phyloP scores from a whole-genome alignment of 495 filamentous ascomycete genomes.

The Penicilliopsis zonata region DNA sequence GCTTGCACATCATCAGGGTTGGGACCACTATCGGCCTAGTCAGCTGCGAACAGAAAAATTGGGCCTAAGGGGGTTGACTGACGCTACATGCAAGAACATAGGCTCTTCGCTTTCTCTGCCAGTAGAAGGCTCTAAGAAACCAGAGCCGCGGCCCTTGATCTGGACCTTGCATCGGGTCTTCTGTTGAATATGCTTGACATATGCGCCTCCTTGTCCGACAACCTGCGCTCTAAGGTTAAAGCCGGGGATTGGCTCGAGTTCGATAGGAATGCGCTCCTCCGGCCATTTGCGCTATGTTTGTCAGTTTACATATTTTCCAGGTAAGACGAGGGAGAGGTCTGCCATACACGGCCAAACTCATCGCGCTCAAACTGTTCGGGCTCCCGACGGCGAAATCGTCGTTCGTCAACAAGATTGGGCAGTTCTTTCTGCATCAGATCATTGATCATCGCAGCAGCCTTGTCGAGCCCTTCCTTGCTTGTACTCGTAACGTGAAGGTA shows the following conservation, averaged over 20 bases:
- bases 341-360: conserved; percentile 83
- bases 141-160: conserved; percentile 95
- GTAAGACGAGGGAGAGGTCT: background rate
- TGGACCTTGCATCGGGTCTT: conserved; percentile 91
- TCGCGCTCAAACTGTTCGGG: conserved; percentile 88
- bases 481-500: conserved; percentile 95
- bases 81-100: conserved; percentile 95
- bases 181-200: conserved; percentile 95
- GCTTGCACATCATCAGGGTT: conserved; percentile 75
- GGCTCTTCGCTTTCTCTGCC: conserved; percentile 82
- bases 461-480: conserved; percentile 79
- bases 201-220: conserved; percentile 82
- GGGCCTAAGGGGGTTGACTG: conserved; percentile 7
- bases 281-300: conserved; percentile 85
- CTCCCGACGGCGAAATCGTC: conserved; percentile 80
- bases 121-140: conserved; percentile 78
- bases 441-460: conserved; percentile 73
- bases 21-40: conserved; percentile 57
- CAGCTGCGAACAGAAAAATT: conserved; percentile 8
- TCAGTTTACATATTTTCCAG: conserved; percentile 11
- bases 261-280: conserved; percentile 83
- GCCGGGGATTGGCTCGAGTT: conserved; percentile 82
- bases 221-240: conserved; percentile 95
- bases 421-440: conserved; percentile 95
- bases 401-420: conserved; percentile 89